Base-by-base conservation (phyloP, 768 basidiomycete genomes). In the Russula foetens region DNA sequence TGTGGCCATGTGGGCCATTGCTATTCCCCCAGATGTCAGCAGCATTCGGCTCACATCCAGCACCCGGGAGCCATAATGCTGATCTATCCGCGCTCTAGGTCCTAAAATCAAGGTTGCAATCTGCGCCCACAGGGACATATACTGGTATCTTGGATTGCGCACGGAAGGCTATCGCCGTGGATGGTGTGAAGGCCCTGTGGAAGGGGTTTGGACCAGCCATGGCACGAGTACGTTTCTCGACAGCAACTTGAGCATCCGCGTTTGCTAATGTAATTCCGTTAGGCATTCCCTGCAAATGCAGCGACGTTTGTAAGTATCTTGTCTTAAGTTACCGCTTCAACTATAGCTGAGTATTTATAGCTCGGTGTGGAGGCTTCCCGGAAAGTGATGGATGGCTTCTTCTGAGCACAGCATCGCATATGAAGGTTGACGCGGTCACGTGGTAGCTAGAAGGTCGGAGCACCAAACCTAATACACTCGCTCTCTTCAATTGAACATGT, bases 181-280 rank as follows among this genome's bases (percentile, higher is more conserved):
- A 97, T 72, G 97, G 97, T 45, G 78, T 90, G 19, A 74, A 74
- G 29, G 95, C 96, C 1, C 76, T 99, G 11, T 99, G 94, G 92
- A 98, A 90, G 74, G 97, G 97, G 11, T 92, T 99, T 70, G 95
- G 92, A 48, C 97, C 96, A 17, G 97, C 97, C 19, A 98, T 98
- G 96, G 85, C 86, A 61, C 76, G 92, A 69, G 90, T 90, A 71
- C 56, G 87, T 75, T n/a, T 49, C 49, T 43, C 9, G 35, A 43
- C 12, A 49, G 29, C 33, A 38, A 21, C 54, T 17, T 39, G 49
- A 11, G 44, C 41, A 1, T 29, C 57, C 21, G n/a, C 24, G n/a
- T 5, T 49, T 50, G 52, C 49, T 56, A 43, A 45, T 26, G 12
- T n/a, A 11, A 26, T 29, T 47, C 21, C 52, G n/a, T 6, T 64